Evolutionary conservation across 176 grass and related monocot species (phyloP), one percentile per base, ranked within the genome.

Genomic region (Musa schizocarpa): DNA sequence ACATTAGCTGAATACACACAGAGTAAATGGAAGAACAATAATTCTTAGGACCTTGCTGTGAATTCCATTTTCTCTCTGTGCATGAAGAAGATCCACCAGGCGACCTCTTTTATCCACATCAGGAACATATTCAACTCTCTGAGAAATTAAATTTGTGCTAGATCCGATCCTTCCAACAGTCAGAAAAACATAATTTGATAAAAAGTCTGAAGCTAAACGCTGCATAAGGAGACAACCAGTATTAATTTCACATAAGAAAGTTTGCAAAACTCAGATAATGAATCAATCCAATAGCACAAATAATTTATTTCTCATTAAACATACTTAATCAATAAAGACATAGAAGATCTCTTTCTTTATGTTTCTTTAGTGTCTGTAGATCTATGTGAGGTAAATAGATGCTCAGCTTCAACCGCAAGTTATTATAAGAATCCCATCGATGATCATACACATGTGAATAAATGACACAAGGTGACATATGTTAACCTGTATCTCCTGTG

Each of bases 151-250:
- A 68, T 84, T 81, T n/a, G 89, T 88, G 74, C 85, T 96, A 49
- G 93, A 96, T 34, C 93, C 93, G 50, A 92, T 74, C 74, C 81
- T 92, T 27, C 89, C 89, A 19, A 92, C 87, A 83, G 85, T 85
- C 79, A 92, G 85, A 83, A 86, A 96, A 82, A 92, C 78, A 81
- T 92, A 92, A 34, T 96, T 90, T 55, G 84, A 77, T 65, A 96
- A 68, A 54, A 92, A 96, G 27, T 92, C 85, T 12, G 83, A 85
- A 72, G 93, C 89, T 53, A 96, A 25, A 65, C 77, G 80, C 89
- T 96, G 83, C 52, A 78, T 50, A 53, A 5, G 54, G 61, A 56
- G 13, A 23, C 0, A 84, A 54, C 50, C 82, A 74, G 74, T 3
- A 68, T 68, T 7, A 68, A 22, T 13, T 34, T 10, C 24, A 16